phyloP scores from a whole-genome alignment of 228 moss, liverwort and hornwort species.

The Sphagnum magellanicum region DNA sequence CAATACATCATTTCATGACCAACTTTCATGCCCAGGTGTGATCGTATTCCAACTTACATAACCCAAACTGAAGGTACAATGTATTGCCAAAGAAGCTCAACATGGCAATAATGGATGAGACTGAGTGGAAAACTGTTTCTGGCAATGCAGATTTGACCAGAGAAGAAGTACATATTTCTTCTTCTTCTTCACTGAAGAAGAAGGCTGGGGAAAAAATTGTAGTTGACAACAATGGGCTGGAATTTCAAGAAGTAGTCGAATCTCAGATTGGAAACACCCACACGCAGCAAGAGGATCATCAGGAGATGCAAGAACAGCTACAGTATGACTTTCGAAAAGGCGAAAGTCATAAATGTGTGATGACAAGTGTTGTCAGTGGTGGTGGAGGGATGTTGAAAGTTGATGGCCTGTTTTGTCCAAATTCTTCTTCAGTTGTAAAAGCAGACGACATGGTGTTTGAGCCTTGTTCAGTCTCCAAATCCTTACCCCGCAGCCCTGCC shows the following conservation, averaged over 20 bases:
- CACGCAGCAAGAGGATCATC: too few relatives aligned
- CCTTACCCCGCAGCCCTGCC: slow-evolving; percentile 9
- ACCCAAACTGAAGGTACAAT: slow-evolving; percentile 6
- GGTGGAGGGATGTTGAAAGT: too few relatives aligned
- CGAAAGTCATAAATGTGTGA: too few relatives aligned
- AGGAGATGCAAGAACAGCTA: too few relatives aligned
- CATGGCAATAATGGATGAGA: slow-evolving; percentile 8
- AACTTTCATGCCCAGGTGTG: slow-evolving; percentile 59
- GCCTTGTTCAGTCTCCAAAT: slow-evolving; percentile 7
- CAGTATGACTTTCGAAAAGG: too few relatives aligned
- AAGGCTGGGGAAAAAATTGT: slow-evolving; percentile 18
- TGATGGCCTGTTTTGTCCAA: too few relatives aligned
- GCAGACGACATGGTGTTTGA: slow-evolving; percentile 3
- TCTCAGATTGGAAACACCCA: too few relatives aligned
- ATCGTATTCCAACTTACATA: neutral
- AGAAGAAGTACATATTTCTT: slow-evolving; percentile 1
- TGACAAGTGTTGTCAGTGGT: too few relatives aligned
- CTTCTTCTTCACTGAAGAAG: neutral
- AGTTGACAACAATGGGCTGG: neutral
- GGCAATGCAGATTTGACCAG: slow-evolving; percentile 9
- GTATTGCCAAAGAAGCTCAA: slow-evolving; percentile 6
- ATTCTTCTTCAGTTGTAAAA: too few relatives aligned
- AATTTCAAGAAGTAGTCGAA: too few relatives aligned
- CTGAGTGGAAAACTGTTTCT: slow-evolving; percentile 23
- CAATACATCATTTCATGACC: slow-evolving; percentile 30